Evolutionary conservation across 2,329 filamentous ascomycete genomes (phyloP), one percentile per base, ranked within the genome.

Genomic region (Plenodomus lindquistii): DNA sequence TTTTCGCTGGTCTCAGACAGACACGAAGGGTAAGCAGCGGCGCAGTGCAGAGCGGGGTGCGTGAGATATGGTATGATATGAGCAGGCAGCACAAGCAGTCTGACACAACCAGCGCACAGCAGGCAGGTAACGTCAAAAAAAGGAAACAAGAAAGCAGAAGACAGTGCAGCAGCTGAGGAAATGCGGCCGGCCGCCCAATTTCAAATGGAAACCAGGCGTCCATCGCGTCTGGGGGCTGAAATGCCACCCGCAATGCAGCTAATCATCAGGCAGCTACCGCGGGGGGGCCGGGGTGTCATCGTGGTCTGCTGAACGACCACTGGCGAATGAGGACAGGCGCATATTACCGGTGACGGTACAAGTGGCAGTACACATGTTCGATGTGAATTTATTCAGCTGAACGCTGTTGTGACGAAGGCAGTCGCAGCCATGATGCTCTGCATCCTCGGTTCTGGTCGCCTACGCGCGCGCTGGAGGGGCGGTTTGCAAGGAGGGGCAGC

Each of bases 241-340:
- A 63, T 57, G 42, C 48, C 51, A 40, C 49, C 55, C 52, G 52
- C 52, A 54, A 63, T 56, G 58, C 55, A 59, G 61, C 61, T 65
- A 65, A 60, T 65, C 59, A 62, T 62, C 61, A 65, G 61, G 60
- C 59, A 62, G 56, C 54, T 54, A 48, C 54, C 48, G 57, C 54
- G 44, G 54, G 44, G 54, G 53, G 58, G 59, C 57, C 44, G 46
- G 42, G 46, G 35, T 18, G 29, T 40, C 44, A 48, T 54, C 50
- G 52, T 49, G 50, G 58, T 65, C 62, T 59, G 55, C 46, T 63
- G 60, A 45, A 59, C 61, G 46, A 35, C 22, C 22, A 38, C 29
- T 42, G 39, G 50, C 48, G 27, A 16, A 37, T 42, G 17, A 15
- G 27, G 15, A 31, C 27, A 31, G 27, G 36, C 27, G 44, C 48